phyloP scores from a whole-genome alignment of 2,329 filamentous ascomycete species.

The Fusarium hainanense region DNA sequence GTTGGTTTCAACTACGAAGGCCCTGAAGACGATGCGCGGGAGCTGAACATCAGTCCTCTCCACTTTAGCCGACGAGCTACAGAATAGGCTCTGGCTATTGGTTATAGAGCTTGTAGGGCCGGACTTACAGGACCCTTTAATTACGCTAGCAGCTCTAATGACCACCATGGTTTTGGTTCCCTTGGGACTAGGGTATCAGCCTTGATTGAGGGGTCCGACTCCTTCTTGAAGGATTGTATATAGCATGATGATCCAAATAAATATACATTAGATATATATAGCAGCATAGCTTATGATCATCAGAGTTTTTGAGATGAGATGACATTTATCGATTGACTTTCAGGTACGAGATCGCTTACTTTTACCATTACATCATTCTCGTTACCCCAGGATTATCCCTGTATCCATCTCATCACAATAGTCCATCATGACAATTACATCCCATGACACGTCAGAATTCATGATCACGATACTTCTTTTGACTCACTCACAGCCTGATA shows the following conservation, averaged over 20 bases:
- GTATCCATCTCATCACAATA: background rate
- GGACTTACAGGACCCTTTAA: slow-evolving; percentile 36
- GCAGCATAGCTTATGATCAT: too few species aligned
- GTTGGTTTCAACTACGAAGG: slow-evolving; percentile 23
- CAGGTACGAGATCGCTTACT: background rate
- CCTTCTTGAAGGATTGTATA: background rate
- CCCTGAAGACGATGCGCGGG: slow-evolving; percentile 14
- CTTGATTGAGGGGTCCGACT: slow-evolving; percentile 24
- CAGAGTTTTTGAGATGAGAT: background rate
- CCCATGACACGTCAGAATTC: background rate
- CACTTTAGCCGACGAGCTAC: slow-evolving; percentile 28
- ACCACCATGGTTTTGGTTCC: slow-evolving; percentile 15
- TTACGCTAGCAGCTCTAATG: slow-evolving; percentile 34
- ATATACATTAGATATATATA: background rate
- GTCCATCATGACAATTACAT: slow-evolving; percentile 18
- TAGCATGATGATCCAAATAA: background rate
- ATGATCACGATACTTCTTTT: background rate
- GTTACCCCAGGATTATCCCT: slow-evolving; percentile 24
- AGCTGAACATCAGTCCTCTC: slow-evolving; percentile 25
- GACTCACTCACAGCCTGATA: background rate
- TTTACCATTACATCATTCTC: slow-evolving; percentile 22
- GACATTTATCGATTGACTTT: background rate
- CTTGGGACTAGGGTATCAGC: slow-evolving; percentile 24
- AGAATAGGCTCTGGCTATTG: slow-evolving; percentile 17
- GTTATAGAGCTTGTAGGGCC: slow-evolving; percentile 31